Conservation (phyloP, 2,329 filamentous ascomycete species). For the Talaromyces islandicus region DNA sequence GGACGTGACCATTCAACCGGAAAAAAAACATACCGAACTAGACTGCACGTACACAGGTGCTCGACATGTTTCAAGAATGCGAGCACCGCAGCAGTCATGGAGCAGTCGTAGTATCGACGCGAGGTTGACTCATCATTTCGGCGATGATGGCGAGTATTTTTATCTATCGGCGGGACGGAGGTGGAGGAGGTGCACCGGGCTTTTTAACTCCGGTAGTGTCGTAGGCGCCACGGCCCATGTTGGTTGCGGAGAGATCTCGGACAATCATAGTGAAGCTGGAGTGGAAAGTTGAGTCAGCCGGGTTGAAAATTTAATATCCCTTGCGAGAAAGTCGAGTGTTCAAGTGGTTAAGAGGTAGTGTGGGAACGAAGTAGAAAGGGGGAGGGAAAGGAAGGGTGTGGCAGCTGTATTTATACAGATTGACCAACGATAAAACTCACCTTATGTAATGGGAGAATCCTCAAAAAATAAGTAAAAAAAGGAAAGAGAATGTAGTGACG, state of each 20-base stretch:
- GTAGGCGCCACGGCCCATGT: conserved; percentile 48
- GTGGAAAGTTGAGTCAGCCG: not conserved
- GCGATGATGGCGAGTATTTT: not conserved
- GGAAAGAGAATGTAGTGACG: not conserved
- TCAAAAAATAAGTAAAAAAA: not conserved
- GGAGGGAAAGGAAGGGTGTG: not conserved
- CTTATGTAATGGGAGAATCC: conserved; percentile 5
- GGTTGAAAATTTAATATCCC: not conserved
- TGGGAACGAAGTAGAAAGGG: not conserved
- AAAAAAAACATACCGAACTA: not conserved
- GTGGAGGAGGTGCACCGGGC: conserved; percentile 40
- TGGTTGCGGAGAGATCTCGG: conserved; percentile 35
- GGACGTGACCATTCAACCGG: not conserved
- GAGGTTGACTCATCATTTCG: not conserved
- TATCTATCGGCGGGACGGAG: conserved; percentile 26
- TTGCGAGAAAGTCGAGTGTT: not conserved
- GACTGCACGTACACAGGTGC: not conserved
- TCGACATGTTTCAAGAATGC: not conserved
- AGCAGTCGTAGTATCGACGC: not conserved
- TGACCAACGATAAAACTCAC: not conserved
- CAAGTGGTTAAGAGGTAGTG: not conserved
- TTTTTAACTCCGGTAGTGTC: conserved; percentile 49
- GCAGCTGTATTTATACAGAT: conserved; percentile 3
- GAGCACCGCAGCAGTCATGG: not conserved
- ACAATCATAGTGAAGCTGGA: conserved; percentile 36